Evolutionary conservation across 257 asterid genomes (phyloP).

Genomic region (Thymus quinquecostatus): DNA sequence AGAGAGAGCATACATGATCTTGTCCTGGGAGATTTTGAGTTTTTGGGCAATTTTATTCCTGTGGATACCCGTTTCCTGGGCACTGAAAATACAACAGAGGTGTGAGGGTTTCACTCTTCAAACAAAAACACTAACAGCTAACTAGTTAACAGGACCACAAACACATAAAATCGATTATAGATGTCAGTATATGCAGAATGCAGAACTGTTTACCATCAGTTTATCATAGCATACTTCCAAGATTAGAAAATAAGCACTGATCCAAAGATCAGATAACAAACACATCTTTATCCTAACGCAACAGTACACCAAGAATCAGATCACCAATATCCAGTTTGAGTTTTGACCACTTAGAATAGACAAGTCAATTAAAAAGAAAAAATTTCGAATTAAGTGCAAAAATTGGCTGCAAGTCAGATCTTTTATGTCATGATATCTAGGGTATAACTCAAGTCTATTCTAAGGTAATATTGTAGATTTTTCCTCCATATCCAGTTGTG

Average conservation of each 20-base stretch:
- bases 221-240: constrained; percentile 10
- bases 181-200: background rate
- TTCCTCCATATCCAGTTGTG: no score
- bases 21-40: constrained; percentile 66
- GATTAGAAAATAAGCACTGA: background rate
- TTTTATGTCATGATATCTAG: no score
- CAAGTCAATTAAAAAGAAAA: background rate
- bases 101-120: background rate
- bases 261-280: no score
- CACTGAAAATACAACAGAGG: constrained; percentile 49
- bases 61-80: constrained; percentile 67
- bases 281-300: no score
- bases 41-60: constrained; percentile 64
- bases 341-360: background rate
- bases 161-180: background rate
- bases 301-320: no score
- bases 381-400: no score
- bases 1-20: constrained; percentile 49
- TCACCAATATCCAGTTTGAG: no score
- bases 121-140: background rate
- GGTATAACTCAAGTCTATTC: no score
- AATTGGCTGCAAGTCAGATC: background rate
- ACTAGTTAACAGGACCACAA: background rate
- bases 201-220: background rate
- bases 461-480: no score